phyloP scores from a whole-genome alignment of 192 early-diverging fungal species.

The Dissophora ornata region DNA sequence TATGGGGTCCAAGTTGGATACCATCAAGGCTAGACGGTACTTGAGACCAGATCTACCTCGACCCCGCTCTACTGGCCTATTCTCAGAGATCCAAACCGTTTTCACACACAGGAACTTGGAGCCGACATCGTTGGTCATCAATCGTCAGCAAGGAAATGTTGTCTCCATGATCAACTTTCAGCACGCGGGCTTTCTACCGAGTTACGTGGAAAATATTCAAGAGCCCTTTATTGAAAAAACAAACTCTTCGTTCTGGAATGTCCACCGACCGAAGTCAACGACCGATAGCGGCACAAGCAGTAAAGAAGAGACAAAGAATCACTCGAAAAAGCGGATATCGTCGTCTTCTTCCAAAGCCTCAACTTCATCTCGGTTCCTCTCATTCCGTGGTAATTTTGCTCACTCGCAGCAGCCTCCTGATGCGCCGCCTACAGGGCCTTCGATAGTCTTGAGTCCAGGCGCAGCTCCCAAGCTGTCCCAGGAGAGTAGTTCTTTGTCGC shows the following conservation, averaged over 20 bases:
- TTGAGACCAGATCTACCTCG: neutral
- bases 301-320: neutral
- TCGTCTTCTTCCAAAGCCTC: too few species aligned
- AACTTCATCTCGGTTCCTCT: too few species aligned
- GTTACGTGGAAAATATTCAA: slow-evolving; percentile 17
- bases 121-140: slow-evolving; percentile 13
- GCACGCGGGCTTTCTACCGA: slow-evolving; percentile 37
- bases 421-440: too few species aligned
- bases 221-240: slow-evolving; percentile 6
- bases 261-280: neutral
- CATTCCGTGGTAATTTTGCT: too few species aligned
- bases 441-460: neutral
- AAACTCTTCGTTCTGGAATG: slow-evolving; percentile 20
- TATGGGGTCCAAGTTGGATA: neutral
- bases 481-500: neutral
- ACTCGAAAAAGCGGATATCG: neutral
- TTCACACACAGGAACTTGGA: slow-evolving; percentile 15
- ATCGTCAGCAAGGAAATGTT: neutral
- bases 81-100: slow-evolving; percentile 1
- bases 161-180: slow-evolving; percentile 20
- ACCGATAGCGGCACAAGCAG: neutral
- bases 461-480: too few species aligned
- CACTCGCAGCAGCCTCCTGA: neutral
- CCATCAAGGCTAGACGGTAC: neutral
- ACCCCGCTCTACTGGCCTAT: neutral